Evolutionary conservation across 495 filamentous ascomycete species (phyloP).

Genomic region (Baudoinia panamericana): DNA sequence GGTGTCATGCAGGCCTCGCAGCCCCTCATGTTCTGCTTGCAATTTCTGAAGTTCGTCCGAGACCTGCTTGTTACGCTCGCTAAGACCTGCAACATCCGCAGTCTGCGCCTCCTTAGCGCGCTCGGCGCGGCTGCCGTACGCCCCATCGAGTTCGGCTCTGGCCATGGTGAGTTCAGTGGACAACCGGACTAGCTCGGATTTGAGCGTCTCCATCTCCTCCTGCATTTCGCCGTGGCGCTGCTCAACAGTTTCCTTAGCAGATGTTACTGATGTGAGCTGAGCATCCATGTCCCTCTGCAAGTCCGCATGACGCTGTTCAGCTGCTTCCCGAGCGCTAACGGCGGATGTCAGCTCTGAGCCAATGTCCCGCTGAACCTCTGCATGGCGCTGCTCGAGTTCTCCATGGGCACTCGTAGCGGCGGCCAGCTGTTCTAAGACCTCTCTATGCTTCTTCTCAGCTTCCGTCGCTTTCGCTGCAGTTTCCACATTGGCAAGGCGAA

Average conservation of each 20-base stretch:
- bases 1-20: constrained; percentile 33
- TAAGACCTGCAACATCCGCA: constrained; percentile 27
- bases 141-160: constrained; percentile 87
- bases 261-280: not conserved
- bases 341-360: not conserved
- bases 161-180: constrained; percentile 86
- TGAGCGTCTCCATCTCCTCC: constrained; percentile 58
- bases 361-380: not conserved
- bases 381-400: not conserved
- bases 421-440: not conserved
- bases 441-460: not conserved
- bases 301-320: not conserved
- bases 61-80: constrained; percentile 45
- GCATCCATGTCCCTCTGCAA: not conserved
- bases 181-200: constrained; percentile 69
- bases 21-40: constrained; percentile 4
- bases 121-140: constrained; percentile 48
- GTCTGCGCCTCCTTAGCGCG: constrained; percentile 25
- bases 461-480: not conserved
- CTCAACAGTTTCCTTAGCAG: too few species aligned
- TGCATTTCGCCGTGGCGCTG: constrained; percentile 26
- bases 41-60: constrained; percentile 6
- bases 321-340: not conserved
- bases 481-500: not conserved
- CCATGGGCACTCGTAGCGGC: not conserved